Evolutionary conservation across 495 filamentous ascomycete genomes (phyloP).

Genomic region (Penicillium subrubescens): DNA sequence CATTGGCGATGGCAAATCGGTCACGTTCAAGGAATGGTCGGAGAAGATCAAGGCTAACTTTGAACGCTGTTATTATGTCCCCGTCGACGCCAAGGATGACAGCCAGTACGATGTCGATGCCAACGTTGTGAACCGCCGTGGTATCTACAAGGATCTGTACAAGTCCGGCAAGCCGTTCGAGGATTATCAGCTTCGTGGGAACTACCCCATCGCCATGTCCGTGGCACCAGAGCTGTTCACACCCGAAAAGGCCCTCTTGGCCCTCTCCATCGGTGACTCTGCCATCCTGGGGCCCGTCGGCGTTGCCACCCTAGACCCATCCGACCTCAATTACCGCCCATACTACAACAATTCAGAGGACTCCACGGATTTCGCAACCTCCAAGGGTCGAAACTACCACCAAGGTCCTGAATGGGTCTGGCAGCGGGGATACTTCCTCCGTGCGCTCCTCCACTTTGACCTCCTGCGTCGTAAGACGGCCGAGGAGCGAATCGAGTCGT

Average conservation of each 20-base stretch:
- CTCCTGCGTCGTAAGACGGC: constrained; percentile 65
- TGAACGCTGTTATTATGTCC: constrained; percentile 87
- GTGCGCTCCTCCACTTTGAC: constrained; percentile 89
- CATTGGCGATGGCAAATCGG: constrained; percentile 52
- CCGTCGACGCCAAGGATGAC: constrained; percentile 67
- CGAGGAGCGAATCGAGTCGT: constrained; percentile 74
- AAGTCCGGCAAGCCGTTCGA: constrained; percentile 90
- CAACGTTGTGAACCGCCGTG: constrained; percentile 77
- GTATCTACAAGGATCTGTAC: constrained; percentile 98
- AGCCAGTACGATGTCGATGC: constrained; percentile 76
- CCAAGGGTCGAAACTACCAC: constrained; percentile 96
- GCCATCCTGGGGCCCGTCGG: constrained; percentile 83
- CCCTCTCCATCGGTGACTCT: constrained; percentile 77
- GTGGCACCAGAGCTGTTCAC: constrained; percentile 89
- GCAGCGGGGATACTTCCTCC: constrained; percentile 92
- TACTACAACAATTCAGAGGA: constrained; percentile 97
- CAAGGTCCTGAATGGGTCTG: constrained; percentile 99
- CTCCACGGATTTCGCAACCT: constrained; percentile 80
- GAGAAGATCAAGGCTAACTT: constrained; percentile 80
- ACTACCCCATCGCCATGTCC: constrained; percentile 95
- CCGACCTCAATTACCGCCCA: constrained; percentile 87
- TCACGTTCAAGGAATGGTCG: constrained; percentile 83
- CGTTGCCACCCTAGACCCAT: constrained; percentile 93
- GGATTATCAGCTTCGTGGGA: constrained; percentile 93
- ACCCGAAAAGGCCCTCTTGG: constrained; percentile 70